A percentile compares a stretch with the other conserved stretches of the same genome.
These are phyloP conservation scores for Entomophthora muscae DNA, from an alignment of 371 early-diverging fungal species.

Conservation along the genomic window DNA sequence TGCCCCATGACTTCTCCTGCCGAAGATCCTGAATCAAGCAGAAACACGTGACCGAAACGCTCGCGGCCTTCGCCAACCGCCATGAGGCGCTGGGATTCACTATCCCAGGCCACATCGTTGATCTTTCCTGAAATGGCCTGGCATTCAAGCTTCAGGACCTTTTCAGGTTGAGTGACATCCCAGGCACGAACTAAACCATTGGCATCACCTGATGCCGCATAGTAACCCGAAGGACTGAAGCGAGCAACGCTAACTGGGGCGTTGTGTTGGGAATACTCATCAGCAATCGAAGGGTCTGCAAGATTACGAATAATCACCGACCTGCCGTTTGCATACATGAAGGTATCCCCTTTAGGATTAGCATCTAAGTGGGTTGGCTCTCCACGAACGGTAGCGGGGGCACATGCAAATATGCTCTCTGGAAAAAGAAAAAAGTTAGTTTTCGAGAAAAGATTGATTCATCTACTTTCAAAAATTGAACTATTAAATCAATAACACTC, in stretches of 20 bases:
- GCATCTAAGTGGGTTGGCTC: slow-evolving; percentile 58
- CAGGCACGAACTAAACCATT: slow-evolving; percentile 84
- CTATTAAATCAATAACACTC: too few relatives aligned
- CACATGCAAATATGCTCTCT: slow-evolving; percentile 52
- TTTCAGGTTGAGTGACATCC: slow-evolving; percentile 73
- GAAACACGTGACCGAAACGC: slow-evolving; percentile 74
- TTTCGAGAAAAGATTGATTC: too few relatives aligned
- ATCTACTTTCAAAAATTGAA: too few relatives aligned
- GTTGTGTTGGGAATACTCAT: slow-evolving; percentile 72
- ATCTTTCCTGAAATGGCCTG: slow-evolving; percentile 56
- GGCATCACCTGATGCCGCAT: slow-evolving; percentile 84
- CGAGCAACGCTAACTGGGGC: slow-evolving; percentile 65
- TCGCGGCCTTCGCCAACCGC: slow-evolving; percentile 92
- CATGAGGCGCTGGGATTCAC: slow-evolving; percentile 82
- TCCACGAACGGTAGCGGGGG: slow-evolving; percentile 66
- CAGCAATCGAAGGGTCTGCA: slow-evolving; percentile 60
- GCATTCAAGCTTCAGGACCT: slow-evolving; percentile 69
- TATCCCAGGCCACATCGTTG: slow-evolving; percentile 85
- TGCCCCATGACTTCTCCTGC: slow-evolving; percentile 87
- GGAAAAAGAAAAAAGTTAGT: too few relatives aligned
- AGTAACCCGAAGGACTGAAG: slow-evolving; percentile 83
- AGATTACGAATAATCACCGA: slow-evolving; percentile 75
- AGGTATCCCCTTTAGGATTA: slow-evolving; percentile 69
- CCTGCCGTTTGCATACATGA: slow-evolving; percentile 82
- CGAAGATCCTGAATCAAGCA: slow-evolving; percentile 76